Conservation (phyloP, 2,329 filamentous ascomycete genomes). For the Aspergillus ustus region DNA sequence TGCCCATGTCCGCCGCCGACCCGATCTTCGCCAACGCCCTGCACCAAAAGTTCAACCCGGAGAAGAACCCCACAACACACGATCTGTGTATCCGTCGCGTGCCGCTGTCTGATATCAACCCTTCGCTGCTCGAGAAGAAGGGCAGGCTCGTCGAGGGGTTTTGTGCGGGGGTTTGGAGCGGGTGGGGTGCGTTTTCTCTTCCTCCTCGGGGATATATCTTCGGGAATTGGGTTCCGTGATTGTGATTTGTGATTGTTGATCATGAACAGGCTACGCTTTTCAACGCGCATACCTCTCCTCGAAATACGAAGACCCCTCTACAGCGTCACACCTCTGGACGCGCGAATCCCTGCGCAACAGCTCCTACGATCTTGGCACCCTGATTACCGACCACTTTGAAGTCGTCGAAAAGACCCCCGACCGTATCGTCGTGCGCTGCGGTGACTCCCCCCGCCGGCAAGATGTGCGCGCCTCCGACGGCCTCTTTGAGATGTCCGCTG, state of each 20-base stretch:
- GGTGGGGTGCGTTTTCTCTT: constrained; percentile 57
- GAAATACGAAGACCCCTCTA: constrained; percentile 63
- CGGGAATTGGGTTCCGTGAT: background rate
- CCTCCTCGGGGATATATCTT: background rate
- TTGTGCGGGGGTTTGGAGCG: constrained; percentile 70
- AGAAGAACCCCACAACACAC: constrained; percentile 64
- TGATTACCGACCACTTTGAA: constrained; percentile 73
- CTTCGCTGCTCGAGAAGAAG: constrained; percentile 66
- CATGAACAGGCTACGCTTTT: constrained; percentile 47
- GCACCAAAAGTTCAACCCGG: constrained; percentile 65
- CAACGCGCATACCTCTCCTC: constrained; percentile 63
- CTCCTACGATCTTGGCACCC: constrained; percentile 65
- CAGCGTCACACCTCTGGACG: constrained; percentile 66
- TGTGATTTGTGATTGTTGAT: background rate
- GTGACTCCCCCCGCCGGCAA: constrained; percentile 65
- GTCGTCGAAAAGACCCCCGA: constrained; percentile 67
- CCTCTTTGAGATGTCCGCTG: constrained; percentile 67
- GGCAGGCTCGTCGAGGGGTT: constrained; percentile 67
- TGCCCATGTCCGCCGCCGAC: constrained; percentile 61
- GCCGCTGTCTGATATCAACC: constrained; percentile 66
- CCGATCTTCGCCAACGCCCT: constrained; percentile 66
- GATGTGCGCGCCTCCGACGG: constrained; percentile 65
- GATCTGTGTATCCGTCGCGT: constrained; percentile 69
- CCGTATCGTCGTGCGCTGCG: constrained; percentile 67
- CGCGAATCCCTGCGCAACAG: constrained; percentile 58